Evolutionary conservation across 768 basidiomycete genomes (phyloP), one percentile per base, ranked within the genome.

Genomic region (Pluteus cervinus): DNA sequence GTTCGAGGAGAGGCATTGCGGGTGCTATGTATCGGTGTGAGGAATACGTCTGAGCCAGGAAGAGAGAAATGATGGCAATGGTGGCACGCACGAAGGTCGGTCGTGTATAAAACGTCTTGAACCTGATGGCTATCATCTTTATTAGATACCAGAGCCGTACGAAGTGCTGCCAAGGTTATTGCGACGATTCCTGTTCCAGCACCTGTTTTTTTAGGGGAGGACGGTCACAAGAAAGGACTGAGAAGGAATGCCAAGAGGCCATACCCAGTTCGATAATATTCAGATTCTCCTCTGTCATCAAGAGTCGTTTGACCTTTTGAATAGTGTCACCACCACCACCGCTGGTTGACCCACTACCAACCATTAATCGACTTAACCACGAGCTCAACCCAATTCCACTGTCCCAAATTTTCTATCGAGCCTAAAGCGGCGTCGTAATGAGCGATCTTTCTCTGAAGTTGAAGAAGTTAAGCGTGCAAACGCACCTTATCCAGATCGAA

Each of bases 401-500:
- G 54, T 94, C 91, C 92, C 92, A 96, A 37, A 94, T 74, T 89
- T 94, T 94, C 92, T 94, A 63, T 23, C 50, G 37, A 55, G 53
- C 26, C 47, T 54, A 60, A 45, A 50, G 58, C 38, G 47, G 45
- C 45, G 48, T 58, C 40, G 51, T 46, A 47, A 31, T 45, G 39
- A 29, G 20, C 26, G 14, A 21, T 22, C 14, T 9, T 28, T 32
- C 7, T 32, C 34, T 9, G 34, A 40, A 7, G 26, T 35, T 16
- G 23, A 32, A 29, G 22, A 24, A 14, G 24, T 36, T 39, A 26
- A 25, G 8, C 33, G 31, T 2, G 21, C 28, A 14, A 31, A 38
- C 29, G 6, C 45, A 88, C 92, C 77, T 96, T 94, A 67, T 96
- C 92, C 4, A 94, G 67, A 52, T 93, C 92, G 54, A 89, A 94